Evolutionary conservation across 805 yeast species (phyloP).

Genomic region (Candida tallmaniae): DNA sequence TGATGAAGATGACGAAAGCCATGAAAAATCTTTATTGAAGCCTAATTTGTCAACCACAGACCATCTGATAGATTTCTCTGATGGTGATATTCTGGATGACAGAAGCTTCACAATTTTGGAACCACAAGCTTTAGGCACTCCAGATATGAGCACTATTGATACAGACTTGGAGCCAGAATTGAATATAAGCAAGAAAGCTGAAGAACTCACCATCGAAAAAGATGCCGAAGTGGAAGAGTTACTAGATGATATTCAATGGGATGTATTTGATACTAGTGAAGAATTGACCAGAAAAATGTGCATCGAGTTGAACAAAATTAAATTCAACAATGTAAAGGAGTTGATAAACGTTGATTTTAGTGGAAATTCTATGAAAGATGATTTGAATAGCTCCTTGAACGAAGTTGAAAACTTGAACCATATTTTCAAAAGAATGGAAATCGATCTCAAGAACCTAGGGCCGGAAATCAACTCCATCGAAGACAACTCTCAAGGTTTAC

Average conservation of each 20-base stretch:
- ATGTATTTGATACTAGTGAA: conserved; percentile 58
- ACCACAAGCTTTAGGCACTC: conserved; percentile 5
- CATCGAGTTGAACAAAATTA: conserved; percentile 56
- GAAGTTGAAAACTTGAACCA: conserved; percentile 34
- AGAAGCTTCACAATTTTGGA: conserved; percentile 11
- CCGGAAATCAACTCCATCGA: conserved; percentile 71
- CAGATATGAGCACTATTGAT: conserved; percentile 8
- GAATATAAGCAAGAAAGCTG: conserved; percentile 12
- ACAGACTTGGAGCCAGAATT: conserved; percentile 12
- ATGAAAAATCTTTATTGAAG: not conserved
- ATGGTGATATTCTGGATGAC: conserved; percentile 11
- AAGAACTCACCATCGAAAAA: conserved; percentile 17
- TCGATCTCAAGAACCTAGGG: conserved; percentile 40
- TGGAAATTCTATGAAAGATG: conserved; percentile 27
- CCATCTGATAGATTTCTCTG: conserved; percentile 10
- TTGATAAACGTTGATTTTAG: conserved; percentile 33
- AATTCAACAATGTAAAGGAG: conserved; percentile 56
- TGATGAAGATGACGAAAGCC: not conserved
- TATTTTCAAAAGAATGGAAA: conserved; percentile 38
- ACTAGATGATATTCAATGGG: conserved; percentile 77
- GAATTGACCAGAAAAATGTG: conserved; percentile 54
- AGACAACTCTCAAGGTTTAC: conserved; percentile 72
- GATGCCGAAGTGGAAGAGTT: conserved; percentile 56
- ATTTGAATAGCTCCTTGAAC: conserved; percentile 26
- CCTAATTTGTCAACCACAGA: conserved; percentile 1